Evolutionary conservation across 75 land plant species (phyloP).

Genomic region (Pseudotsuga menziesii): DNA sequence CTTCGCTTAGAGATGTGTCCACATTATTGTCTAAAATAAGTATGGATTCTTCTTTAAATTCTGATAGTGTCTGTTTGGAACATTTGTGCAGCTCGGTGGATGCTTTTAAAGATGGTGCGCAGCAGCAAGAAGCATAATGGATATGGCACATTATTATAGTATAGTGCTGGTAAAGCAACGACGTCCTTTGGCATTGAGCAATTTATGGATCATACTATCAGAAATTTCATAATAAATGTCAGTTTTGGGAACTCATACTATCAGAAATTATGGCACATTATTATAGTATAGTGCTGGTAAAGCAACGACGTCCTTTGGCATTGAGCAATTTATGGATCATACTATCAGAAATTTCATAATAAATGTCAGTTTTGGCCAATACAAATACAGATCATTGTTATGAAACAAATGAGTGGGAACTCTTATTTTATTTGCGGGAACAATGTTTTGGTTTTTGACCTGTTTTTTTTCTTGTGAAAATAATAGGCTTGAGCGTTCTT

Average conservation of each 20-base stretch:
- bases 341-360: neutral
- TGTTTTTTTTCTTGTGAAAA: neutral
- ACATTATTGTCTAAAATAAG: neutral
- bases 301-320: neutral
- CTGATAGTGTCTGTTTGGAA: neutral
- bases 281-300: neutral
- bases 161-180: neutral
- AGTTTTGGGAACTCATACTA: too few relatives aligned
- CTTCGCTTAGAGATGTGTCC: neutral
- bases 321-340: neutral
- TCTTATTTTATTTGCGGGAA: neutral
- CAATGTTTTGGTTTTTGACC: neutral
- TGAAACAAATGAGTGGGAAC: neutral
- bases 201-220: neutral
- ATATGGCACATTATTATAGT: neutral
- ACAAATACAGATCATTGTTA: neutral
- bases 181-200: neutral
- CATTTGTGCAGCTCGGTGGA: conserved; percentile 5
- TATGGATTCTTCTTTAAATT: neutral
- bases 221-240: neutral
- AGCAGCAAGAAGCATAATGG: neutral
- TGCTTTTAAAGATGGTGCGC: neutral
- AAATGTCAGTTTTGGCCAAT: neutral
- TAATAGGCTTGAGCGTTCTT: neutral
- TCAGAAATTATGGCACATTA: neutral